phyloP scores from a whole-genome alignment of 2,329 filamentous ascomycete species.

The Raffaelea arxii region DNA sequence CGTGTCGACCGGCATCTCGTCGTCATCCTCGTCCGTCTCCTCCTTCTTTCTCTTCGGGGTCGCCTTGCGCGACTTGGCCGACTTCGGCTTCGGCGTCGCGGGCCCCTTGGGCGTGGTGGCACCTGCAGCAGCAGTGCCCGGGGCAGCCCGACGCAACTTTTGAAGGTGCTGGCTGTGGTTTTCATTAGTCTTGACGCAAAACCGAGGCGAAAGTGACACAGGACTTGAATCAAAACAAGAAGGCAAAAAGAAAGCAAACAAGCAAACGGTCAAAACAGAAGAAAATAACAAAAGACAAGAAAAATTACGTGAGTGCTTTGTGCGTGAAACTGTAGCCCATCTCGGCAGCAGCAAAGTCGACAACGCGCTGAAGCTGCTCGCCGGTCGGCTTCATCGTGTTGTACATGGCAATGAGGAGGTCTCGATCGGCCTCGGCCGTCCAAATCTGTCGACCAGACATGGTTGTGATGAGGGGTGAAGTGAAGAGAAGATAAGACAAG shows the following conservation, averaged over 20 bases:
- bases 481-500: neutral
- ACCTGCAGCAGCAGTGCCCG: neutral
- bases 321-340: constrained; percentile 17
- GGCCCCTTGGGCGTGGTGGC: constrained; percentile 5
- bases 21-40: constrained; percentile 3
- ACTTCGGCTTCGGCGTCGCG: constrained; percentile 9
- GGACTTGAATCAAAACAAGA: neutral
- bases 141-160: constrained; percentile 22
- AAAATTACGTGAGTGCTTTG: constrained; percentile 20
- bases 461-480: neutral
- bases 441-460: constrained; percentile 13
- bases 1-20: constrained; percentile 3
- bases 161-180: constrained; percentile 23
- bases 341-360: constrained; percentile 13
- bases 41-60: neutral
- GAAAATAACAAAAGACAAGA: neutral
- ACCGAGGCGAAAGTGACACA: neutral
- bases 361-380: constrained; percentile 16
- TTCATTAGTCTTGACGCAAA: neutral
- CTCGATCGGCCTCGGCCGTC: constrained; percentile 18
- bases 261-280: neutral
- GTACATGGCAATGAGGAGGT: constrained; percentile 18
- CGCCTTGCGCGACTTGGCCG: constrained; percentile 3
- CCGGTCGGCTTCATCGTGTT: constrained; percentile 15
- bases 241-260: neutral